A percentile compares a stretch with the other conserved stretches of the same genome.
Conservation (phyloP, 2,329 filamentous ascomycete genomes). For the Zymoseptoria pseudotritici region DNA sequence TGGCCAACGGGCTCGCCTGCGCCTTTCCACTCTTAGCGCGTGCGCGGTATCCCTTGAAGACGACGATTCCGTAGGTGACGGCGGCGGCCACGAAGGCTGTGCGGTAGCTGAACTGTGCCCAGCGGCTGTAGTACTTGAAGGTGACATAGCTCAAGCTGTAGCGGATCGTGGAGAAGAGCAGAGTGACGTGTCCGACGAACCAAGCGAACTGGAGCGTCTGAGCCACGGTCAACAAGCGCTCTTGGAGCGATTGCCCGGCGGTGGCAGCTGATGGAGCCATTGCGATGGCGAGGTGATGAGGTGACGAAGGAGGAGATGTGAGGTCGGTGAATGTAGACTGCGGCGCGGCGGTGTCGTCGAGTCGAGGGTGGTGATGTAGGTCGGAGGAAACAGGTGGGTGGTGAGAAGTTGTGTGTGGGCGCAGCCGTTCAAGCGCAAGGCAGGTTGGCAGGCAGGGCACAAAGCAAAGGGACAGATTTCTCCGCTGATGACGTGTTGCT, state of each 20-base stretch:
- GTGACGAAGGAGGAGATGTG: neutral
- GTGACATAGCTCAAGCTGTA: constrained; percentile 81
- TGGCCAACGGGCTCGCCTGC: constrained; percentile 54
- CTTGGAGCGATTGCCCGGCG: constrained; percentile 15
- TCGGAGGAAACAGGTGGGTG: no score
- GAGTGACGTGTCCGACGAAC: constrained; percentile 66
- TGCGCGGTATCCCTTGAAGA: constrained; percentile 93
- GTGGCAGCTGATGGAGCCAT: constrained; percentile 15
- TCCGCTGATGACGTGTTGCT: neutral
- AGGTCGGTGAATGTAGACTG: neutral
- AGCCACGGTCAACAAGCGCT: constrained; percentile 45
- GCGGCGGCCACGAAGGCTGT: constrained; percentile 83
- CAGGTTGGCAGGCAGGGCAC: neutral
- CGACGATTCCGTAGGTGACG: constrained; percentile 92
- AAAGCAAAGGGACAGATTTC: neutral
- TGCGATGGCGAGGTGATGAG: constrained; percentile 2
- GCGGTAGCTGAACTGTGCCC: constrained; percentile 80
- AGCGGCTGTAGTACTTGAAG: constrained; percentile 74
- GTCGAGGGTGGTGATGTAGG: neutral
- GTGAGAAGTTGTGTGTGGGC: neutral
- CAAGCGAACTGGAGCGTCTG: constrained; percentile 86
- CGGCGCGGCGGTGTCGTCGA: neutral
- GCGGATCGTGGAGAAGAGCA: constrained; percentile 74
- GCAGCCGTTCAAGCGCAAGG: neutral
- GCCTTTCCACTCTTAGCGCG: constrained; percentile 64